A percentile compares a stretch with the other conserved stretches of the same genome.
Conservation (phyloP, 108 stramenopile genomes). For the Fistulifera solaris region DNA sequence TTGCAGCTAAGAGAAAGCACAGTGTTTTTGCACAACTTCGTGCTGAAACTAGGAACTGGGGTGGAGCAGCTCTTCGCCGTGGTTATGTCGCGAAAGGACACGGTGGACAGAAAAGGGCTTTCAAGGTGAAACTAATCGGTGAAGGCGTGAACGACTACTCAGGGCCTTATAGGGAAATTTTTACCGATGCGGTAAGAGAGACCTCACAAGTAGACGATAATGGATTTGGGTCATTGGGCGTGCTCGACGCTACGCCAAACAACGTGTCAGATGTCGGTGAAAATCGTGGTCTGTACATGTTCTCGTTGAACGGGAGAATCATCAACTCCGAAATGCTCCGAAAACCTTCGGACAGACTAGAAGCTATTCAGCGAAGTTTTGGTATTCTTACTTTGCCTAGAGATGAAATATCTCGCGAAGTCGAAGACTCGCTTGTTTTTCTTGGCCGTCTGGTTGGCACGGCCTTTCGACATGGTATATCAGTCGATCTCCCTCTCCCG, state of each 20-base stretch:
- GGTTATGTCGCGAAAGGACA: constrained; percentile 92
- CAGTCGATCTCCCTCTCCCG: constrained; percentile 73
- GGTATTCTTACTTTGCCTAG: constrained; percentile 36
- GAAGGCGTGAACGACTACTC: constrained; percentile 99
- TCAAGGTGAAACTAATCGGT: constrained; percentile 94
- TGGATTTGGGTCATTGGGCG: constrained; percentile 51
- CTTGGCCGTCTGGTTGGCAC: constrained; percentile 91
- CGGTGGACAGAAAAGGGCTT: constrained; percentile 93
- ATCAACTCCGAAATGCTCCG: not conserved
- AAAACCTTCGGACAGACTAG: constrained; percentile 20
- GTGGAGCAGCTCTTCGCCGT: constrained; percentile 80
- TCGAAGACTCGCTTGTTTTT: constrained; percentile 72
- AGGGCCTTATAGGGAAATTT: constrained; percentile 94
- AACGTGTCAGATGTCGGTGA: constrained; percentile 60
- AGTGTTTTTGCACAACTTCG: constrained; percentile 93
- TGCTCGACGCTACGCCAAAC: constrained; percentile 77
- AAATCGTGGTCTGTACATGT: constrained; percentile 63
- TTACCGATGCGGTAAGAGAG: constrained; percentile 87
- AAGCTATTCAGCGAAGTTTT: constrained; percentile 48
- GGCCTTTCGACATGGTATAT: constrained; percentile 84
- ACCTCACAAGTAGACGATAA: constrained; percentile 34
- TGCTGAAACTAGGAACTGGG: constrained; percentile 81
- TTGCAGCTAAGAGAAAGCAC: constrained; percentile 48
- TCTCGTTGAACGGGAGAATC: constrained; percentile 29
- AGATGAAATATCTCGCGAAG: constrained; percentile 46